Conservation (phyloP, 352 stramenopile species). For the Halophytophthora batemanensis region DNA sequence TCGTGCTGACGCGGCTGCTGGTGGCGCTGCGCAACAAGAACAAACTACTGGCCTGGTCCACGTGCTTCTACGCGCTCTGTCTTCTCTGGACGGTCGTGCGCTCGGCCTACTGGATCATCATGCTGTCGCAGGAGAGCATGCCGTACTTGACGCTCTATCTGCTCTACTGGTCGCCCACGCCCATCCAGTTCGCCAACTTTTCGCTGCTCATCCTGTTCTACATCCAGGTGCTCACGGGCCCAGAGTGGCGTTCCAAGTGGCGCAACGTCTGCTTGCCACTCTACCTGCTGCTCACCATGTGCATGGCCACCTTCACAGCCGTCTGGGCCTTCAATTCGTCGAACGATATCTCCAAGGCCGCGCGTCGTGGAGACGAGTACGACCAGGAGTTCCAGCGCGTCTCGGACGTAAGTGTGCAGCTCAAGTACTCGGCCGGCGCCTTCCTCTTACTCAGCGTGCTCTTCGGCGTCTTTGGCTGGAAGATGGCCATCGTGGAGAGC, state of each 20-base stretch:
- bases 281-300: slow-evolving; percentile 78
- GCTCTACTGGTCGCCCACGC: slow-evolving; percentile 84
- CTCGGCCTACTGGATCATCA: slow-evolving; percentile 81
- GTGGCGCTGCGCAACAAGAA: slow-evolving; percentile 73
- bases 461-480: slow-evolving; percentile 86
- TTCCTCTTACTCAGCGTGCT: slow-evolving; percentile 79
- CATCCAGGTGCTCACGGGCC: slow-evolving; percentile 83
- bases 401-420: slow-evolving; percentile 71
- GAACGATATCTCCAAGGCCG: slow-evolving; percentile 74
- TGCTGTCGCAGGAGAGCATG: slow-evolving; percentile 69
- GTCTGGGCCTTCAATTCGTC: slow-evolving; percentile 86
- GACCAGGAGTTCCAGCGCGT: slow-evolving; percentile 83
- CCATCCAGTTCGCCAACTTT: slow-evolving; percentile 89
- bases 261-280: slow-evolving; percentile 80
- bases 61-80: slow-evolving; percentile 77
- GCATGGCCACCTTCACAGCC: slow-evolving; percentile 81
- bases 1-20: slow-evolving; percentile 65
- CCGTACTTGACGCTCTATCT: slow-evolving; percentile 83
- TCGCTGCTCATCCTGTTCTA: slow-evolving; percentile 87
- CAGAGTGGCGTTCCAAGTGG: slow-evolving; percentile 68
- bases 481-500: slow-evolving; percentile 79
- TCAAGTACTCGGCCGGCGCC: slow-evolving; percentile 78
- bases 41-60: slow-evolving; percentile 83
- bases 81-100: slow-evolving; percentile 81
- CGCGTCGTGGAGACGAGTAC: slow-evolving; percentile 68